These are phyloP conservation scores for Solanum piurae DNA, from an alignment of 257 asterid species.

Conservation along the genomic window DNA sequence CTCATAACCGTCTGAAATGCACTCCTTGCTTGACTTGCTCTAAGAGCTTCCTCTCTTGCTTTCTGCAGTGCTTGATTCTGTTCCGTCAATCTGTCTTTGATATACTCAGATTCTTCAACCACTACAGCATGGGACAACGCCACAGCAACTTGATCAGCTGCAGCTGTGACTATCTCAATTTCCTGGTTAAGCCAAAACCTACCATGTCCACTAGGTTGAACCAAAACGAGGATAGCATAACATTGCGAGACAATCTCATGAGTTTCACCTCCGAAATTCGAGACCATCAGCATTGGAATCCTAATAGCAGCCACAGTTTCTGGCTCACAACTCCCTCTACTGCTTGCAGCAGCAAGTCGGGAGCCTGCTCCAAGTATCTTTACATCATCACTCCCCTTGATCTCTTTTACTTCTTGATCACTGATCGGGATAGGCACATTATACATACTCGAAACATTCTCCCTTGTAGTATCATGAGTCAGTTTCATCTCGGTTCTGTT, in stretches of 20 bases:
- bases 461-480: conserved; percentile 50
- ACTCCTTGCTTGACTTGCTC: conserved; percentile 81
- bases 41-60: conserved; percentile 69
- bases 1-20: conserved; percentile 81
- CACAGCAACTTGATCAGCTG: conserved; percentile 93
- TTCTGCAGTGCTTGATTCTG: conserved; percentile 75
- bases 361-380: conserved; percentile 53
- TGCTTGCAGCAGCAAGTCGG: conserved; percentile 67
- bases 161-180: conserved; percentile 70
- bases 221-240: conserved; percentile 83
- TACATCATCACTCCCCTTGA: conserved; percentile 48
- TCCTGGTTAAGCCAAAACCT: conserved; percentile 69
- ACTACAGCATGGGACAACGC: conserved; percentile 95
- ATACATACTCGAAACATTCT: conserved; percentile 21
- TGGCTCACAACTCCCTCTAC: conserved; percentile 39
- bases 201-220: conserved; percentile 55
- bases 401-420: conserved; percentile 57
- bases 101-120: conserved; percentile 79
- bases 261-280: conserved; percentile 80
- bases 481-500: conserved; percentile 60
- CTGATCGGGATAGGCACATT: conserved; percentile 27
- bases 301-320: conserved; percentile 88
- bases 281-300: conserved; percentile 89
- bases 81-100: conserved; percentile 62
- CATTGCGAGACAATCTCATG: conserved; percentile 76